Conservation (phyloP, 495 filamentous ascomycete species). For the Aspergillus nanangensis region DNA sequence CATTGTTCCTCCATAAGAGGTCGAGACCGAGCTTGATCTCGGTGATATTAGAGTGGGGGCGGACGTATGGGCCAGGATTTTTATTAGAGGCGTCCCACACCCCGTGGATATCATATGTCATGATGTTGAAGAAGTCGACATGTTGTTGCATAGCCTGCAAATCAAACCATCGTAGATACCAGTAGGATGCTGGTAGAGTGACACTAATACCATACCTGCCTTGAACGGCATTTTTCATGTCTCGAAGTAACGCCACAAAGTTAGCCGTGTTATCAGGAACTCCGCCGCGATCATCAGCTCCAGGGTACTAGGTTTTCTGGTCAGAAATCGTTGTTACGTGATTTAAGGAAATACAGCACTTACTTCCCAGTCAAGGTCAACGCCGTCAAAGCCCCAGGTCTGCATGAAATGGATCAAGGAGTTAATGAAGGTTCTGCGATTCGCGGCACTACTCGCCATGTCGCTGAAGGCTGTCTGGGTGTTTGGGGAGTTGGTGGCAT, state of each 20-base stretch:
- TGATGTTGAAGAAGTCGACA: conserved; percentile 49
- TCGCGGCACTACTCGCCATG: background rate
- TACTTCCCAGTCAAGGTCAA: conserved; percentile 10
- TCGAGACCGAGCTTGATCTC: conserved; percentile 46
- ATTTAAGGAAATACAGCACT: background rate
- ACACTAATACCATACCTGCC: conserved; percentile 27
- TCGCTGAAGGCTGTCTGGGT: conserved; percentile 3
- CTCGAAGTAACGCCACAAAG: conserved; percentile 15
- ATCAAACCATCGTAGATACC: conserved; percentile 33
- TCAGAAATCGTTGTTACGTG: background rate
- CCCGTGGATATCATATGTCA: conserved; percentile 44
- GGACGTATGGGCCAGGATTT: conserved; percentile 22
- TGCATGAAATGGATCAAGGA: background rate
- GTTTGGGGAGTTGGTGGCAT: conserved; percentile 2
- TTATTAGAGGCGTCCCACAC: conserved; percentile 15
- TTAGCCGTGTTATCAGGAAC: conserved; percentile 30
- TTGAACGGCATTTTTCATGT: background rate
- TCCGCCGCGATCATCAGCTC: conserved; percentile 41
- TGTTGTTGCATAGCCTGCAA: background rate
- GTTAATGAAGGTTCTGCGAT: background rate
- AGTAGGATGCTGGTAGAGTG: conserved; percentile 37
- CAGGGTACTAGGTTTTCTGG: conserved; percentile 5
- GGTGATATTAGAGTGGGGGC: conserved; percentile 51
- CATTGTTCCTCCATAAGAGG: conserved; percentile 18
- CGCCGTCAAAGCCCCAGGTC: conserved; percentile 6